These are phyloP conservation scores for Ganoderma leucocontextum DNA, from an alignment of 1,284 basidiomycete species.

Conservation along the genomic window DNA sequence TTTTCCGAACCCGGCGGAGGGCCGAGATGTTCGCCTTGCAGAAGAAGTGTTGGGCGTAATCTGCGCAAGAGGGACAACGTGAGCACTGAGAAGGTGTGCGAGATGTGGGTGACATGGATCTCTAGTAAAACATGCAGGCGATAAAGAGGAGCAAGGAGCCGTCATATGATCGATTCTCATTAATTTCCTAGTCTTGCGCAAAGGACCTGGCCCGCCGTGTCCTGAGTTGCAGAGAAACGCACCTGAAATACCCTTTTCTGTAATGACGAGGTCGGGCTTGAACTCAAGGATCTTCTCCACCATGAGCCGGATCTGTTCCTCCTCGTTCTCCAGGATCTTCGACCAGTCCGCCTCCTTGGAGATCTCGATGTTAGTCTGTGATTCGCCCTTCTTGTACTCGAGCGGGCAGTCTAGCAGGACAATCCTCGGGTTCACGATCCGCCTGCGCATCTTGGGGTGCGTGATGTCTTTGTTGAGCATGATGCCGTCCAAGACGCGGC, in stretches of 20 bases:
- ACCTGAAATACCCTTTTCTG: conserved; percentile 98
- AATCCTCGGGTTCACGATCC: conserved; percentile 92
- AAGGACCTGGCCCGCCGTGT: not conserved
- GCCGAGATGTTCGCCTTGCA: conserved; percentile 92
- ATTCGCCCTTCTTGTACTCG: conserved; percentile 99
- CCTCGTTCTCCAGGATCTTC: conserved; percentile 93
- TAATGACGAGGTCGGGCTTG: conserved; percentile 95
- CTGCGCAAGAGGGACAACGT: conserved; percentile 48
- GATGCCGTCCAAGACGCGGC: conserved; percentile 87
- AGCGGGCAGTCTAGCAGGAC: conserved; percentile 95
- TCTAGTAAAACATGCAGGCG: not conserved
- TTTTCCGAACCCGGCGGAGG: conserved; percentile 95
- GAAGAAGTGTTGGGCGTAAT: conserved; percentile 94
- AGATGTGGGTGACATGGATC: not conserved
- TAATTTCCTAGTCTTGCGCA: not conserved
- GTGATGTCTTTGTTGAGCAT: conserved; percentile 99
- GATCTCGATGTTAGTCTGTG: conserved; percentile 99
- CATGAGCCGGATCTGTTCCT: conserved; percentile 94
- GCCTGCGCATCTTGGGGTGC: conserved; percentile 94
- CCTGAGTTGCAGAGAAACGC: conserved; percentile 32
- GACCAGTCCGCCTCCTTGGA: conserved; percentile 95
- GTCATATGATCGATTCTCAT: not conserved
- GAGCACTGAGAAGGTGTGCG: not conserved
- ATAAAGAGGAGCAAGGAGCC: not conserved
- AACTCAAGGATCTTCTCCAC: conserved; percentile 91